Evolutionary conservation across 192 early-diverging fungal species (phyloP).

Genomic region (Gaertneriomyces sp.): DNA sequence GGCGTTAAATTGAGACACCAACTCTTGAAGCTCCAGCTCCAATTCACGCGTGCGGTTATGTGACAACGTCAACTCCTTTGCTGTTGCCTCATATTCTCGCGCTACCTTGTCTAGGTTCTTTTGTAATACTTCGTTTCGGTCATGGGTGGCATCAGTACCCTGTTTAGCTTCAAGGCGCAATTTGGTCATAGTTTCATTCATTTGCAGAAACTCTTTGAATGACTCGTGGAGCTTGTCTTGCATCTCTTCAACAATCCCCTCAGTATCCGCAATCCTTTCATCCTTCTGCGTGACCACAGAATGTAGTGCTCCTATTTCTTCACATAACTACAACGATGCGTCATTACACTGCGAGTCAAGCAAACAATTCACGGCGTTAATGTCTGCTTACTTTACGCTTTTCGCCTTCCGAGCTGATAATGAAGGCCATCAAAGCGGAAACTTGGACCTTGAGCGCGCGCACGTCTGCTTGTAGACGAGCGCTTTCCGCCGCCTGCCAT

Average conservation of each 20-base stretch:
- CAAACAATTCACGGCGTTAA: background rate
- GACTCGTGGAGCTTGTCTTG: conserved; percentile 48
- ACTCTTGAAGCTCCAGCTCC: conserved; percentile 54
- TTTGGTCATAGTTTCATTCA: conserved; percentile 46
- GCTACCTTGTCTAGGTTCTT: conserved; percentile 51
- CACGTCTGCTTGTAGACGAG: conserved; percentile 48
- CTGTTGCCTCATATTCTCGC: conserved; percentile 47
- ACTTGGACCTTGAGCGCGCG: conserved; percentile 51
- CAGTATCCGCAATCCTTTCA: conserved; percentile 23
- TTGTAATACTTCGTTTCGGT: conserved; percentile 49
- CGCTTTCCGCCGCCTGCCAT: conserved; percentile 51
- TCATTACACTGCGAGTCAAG: background rate
- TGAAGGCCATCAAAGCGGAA: conserved; percentile 51
- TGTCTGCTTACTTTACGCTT: conserved; percentile 39
- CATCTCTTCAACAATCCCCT: conserved; percentile 31
- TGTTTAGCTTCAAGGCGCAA: conserved; percentile 48
- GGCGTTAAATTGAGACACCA: conserved; percentile 48
- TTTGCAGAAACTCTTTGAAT: conserved; percentile 53
- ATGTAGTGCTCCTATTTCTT: conserved; percentile 37
- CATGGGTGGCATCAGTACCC: conserved; percentile 44
- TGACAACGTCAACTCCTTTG: conserved; percentile 42
- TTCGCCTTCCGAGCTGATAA: conserved; percentile 57
- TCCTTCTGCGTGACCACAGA: conserved; percentile 29
- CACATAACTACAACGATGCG: conserved; percentile 30
- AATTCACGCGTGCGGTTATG: conserved; percentile 41